Base-by-base conservation (phyloP, 2,329 filamentous ascomycete genomes). In the Achaetomium macrosporum region DNA sequence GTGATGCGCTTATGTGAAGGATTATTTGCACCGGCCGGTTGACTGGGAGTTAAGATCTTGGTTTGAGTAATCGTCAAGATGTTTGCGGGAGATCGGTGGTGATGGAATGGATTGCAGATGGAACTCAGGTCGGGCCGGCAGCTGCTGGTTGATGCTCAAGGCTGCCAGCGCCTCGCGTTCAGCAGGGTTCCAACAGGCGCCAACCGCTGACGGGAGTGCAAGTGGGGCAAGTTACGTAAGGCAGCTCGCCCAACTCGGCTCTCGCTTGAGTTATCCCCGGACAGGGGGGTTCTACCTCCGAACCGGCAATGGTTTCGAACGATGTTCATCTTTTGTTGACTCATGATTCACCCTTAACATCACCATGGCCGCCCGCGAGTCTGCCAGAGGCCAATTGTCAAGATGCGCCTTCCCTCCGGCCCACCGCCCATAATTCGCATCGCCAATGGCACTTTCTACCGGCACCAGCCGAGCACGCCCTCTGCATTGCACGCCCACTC, bases 391-490 rank as follows among this genome's bases (percentile, higher is more conserved):
- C 53, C 55, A 60, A 60, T 64, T 57, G 59, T 53, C 57, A 68
- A 64, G 57, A 76, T 73, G 69, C 67, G 65, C 33, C 60, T 69
- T 36, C 58, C 69, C 15, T 58, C 64, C 16, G 60, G 66, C 55
- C 70, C 70, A 53, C 69, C 72, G 19, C 84, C 87, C 39, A 76
- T 91, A 54, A 79, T 95, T 58, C 76, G 76, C 62, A 90, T 95
- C 64, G 66, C 78, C 63, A 84, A 90, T 72, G 90, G 81, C 68
- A 92, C 90, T 0, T 96, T 96, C 68, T 95, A 61, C 54, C 60
- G 61, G 1, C 56, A 92, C 89, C 2, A 96, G 96, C 69, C 78
- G 62, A 83, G 79, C 67, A 90, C 88, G 16, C 67, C 88, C 88
- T 12, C 77, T 71, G 46, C 51, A 16, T 19, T 16, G 69, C 77